Evolutionary conservation across 441 rosid genomes (phyloP).

Genomic region (Gossypium laxum): DNA sequence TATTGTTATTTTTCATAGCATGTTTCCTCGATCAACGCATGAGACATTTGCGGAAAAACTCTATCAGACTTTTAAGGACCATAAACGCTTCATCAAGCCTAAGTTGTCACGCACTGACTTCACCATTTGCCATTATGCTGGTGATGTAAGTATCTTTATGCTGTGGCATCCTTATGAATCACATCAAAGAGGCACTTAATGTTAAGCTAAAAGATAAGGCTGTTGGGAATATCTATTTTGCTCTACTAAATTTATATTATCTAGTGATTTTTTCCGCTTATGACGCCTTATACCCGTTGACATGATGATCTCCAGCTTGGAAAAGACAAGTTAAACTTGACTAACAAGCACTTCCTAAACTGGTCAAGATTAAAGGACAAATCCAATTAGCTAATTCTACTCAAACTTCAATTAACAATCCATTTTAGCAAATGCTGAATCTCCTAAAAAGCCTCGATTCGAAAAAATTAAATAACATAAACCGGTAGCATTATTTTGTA

Average conservation of each 20-base stretch:
- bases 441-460: background rate
- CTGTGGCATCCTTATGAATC: conserved; percentile 1
- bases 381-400: background rate
- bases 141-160: conserved; percentile 61
- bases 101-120: conserved; percentile 83
- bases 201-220: background rate
- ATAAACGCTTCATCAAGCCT: conserved; percentile 88
- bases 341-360: background rate
- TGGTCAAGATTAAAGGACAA: background rate
- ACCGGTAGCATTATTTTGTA: background rate
- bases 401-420: background rate
- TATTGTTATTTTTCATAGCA: conserved; percentile 40
- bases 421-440: background rate
- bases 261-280: background rate
- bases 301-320: background rate
- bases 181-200: background rate
- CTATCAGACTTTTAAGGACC: conserved; percentile 84
- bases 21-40: conserved; percentile 94
- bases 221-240: background rate
- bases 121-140: conserved; percentile 88
- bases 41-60: conserved; percentile 90
- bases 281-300: background rate
- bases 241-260: background rate
- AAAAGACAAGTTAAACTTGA: background rate
- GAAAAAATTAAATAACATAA: background rate